These are phyloP conservation scores for Ceratobasidium sp. DNA, from an alignment of 1,284 basidiomycete genomes.

Conservation along the genomic window DNA sequence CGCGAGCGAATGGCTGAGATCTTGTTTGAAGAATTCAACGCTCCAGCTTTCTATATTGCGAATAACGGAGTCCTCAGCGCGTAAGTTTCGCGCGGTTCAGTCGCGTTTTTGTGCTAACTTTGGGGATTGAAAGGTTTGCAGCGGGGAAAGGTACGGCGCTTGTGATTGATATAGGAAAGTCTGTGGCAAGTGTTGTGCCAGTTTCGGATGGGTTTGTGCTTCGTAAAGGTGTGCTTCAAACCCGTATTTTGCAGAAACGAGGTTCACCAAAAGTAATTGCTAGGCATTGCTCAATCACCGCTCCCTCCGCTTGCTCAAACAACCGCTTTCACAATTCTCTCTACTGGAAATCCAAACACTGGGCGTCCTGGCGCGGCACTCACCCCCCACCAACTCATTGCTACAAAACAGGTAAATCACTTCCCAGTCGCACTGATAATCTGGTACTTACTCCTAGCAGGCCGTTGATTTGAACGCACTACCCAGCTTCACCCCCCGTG, in stretches of 20 bases:
- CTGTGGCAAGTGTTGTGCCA: constrained; percentile 91
- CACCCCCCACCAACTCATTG: constrained; percentile 88
- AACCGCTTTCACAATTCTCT: constrained; percentile 75
- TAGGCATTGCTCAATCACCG: constrained; percentile 78
- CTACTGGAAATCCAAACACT: constrained; percentile 55
- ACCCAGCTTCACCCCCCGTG: constrained; percentile 76
- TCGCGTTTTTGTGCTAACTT: constrained; percentile 1
- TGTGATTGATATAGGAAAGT: constrained; percentile 93
- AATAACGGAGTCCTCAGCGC: constrained; percentile 96
- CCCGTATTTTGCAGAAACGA: not conserved
- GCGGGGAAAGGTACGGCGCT: constrained; percentile 94
- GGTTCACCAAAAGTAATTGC: not conserved
- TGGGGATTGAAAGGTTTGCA: constrained; percentile 76
- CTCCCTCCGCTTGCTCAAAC: constrained; percentile 84
- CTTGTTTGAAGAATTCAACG: constrained; percentile 95
- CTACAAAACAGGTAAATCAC: constrained; percentile 73
- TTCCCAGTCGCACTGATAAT: not conserved
- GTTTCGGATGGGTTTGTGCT: constrained; percentile 98
- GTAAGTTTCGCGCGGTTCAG: constrained; percentile 63
- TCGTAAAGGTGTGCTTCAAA: constrained; percentile 79
- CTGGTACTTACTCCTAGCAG: constrained; percentile 59
- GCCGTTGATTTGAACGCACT: constrained; percentile 70
- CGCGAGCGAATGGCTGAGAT: constrained; percentile 95
- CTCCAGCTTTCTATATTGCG: constrained; percentile 97
- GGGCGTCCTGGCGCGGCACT: constrained; percentile 72